Conservation (phyloP, 257 asterid genomes). For the Solanum tarapatanum region DNA sequence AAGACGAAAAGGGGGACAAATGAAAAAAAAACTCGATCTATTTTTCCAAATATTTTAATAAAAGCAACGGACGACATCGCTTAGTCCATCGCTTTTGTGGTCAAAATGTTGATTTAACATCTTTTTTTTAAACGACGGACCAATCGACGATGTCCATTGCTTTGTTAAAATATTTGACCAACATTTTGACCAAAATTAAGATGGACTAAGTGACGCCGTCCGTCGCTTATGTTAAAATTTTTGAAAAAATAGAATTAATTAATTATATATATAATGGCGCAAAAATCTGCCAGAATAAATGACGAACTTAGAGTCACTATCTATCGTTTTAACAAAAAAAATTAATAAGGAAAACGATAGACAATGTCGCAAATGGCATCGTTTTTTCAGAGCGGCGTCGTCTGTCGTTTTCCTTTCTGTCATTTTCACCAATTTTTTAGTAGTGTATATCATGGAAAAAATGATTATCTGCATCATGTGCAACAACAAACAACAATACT, state of each 20-base stretch:
- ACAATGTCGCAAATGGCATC: not conserved
- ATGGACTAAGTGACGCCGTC: no score
- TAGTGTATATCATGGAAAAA: not conserved
- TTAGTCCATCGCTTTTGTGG: not conserved
- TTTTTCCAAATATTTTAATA: no score
- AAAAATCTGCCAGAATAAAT: not conserved
- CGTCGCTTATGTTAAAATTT: not conserved
- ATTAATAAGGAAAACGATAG: not conserved
- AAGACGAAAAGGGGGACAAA: not conserved
- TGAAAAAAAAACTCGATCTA: not conserved
- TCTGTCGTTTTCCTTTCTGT: not conserved
- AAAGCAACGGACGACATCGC: not conserved
- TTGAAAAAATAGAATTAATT: no score
- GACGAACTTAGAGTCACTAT: not conserved
- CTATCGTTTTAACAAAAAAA: no score
- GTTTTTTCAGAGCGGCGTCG: not conserved
- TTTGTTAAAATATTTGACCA: not conserved
- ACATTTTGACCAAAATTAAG: no score
- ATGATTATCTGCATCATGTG: no score
- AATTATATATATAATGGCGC: no score
- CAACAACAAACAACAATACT: no score
- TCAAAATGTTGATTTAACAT: not conserved
- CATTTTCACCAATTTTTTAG: not conserved
- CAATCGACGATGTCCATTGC: not conserved
- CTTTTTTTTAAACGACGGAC: not conserved